phyloP scores from a whole-genome alignment of 176 grass and related monocot genomes.

The Phragmites australis region DNA sequence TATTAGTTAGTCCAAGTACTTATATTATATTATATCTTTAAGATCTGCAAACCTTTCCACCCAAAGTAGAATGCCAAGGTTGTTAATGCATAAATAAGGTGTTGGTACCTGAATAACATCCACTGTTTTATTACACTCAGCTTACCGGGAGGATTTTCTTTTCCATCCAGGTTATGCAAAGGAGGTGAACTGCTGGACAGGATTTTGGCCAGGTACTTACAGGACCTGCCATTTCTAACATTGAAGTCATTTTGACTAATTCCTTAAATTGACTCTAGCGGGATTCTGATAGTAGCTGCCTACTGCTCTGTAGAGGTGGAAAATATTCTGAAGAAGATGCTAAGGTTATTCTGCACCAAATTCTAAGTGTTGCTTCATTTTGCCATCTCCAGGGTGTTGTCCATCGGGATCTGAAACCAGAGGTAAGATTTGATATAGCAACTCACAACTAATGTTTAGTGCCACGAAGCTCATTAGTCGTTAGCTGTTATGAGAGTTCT shows the following conservation, averaged over 20 bases:
- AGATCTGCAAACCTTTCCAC: neutral
- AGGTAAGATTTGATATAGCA: conserved; percentile 38
- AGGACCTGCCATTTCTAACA: conserved; percentile 4
- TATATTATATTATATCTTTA: neutral
- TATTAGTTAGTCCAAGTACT: neutral
- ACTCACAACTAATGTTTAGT: neutral
- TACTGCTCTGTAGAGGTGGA: conserved; percentile 54
- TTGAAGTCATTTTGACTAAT: neutral
- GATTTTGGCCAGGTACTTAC: conserved; percentile 67
- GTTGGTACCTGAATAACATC: neutral
- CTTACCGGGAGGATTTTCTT: neutral
- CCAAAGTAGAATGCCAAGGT: neutral
- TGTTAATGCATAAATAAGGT: neutral
- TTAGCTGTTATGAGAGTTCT: neutral
- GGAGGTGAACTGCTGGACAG: conserved; percentile 76
- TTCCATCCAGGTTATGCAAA: conserved; percentile 56
- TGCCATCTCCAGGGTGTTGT: conserved; percentile 84
- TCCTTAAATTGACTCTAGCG: neutral
- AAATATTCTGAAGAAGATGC: conserved; percentile 66
- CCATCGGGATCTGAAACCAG: conserved; percentile 78
- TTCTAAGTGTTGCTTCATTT: conserved; percentile 72
- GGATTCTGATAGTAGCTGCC: neutral
- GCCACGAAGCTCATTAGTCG: neutral
- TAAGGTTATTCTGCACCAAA: conserved; percentile 62
- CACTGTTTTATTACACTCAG: conserved; percentile 16